These are phyloP conservation scores for Heliamphora pulchella DNA, from an alignment of 179 eudicot species.

Conservation along the genomic window DNA sequence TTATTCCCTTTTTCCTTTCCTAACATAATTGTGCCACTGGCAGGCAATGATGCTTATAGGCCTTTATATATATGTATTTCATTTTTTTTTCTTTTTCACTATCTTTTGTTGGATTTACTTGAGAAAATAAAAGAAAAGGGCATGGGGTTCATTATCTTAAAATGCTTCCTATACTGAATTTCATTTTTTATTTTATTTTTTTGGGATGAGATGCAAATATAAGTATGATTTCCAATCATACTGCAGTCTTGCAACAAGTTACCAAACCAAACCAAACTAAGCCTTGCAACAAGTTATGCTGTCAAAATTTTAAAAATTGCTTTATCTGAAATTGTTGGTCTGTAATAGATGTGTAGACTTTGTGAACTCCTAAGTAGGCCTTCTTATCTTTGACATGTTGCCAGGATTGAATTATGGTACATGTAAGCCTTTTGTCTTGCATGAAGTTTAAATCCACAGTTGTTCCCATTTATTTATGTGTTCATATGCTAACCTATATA, in stretches of 20 bases:
- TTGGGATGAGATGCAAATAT: neutral
- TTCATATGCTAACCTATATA: neutral
- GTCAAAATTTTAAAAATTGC: neutral
- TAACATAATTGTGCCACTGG: neutral
- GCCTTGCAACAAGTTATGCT: neutral
- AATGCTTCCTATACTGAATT: too few species aligned
- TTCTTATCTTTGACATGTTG: neutral
- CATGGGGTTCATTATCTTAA: too few species aligned
- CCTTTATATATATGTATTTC: neutral
- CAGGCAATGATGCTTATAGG: neutral
- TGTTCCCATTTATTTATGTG: neutral
- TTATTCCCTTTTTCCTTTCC: neutral
- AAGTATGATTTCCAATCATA: neutral
- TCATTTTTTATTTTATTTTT: neutral
- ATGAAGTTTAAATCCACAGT: neutral
- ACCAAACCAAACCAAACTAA: too few species aligned
- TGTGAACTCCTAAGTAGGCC: neutral
- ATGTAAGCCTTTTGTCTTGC: conserved; percentile 3
- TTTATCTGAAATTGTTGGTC: neutral
- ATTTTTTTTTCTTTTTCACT: neutral
- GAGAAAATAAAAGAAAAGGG: conserved; percentile 1
- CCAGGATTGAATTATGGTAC: neutral
- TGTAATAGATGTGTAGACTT: neutral
- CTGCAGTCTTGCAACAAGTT: neutral
- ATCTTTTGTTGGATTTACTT: neutral